Percentiles rank a stretch among this genome's conserved stretches.
phyloP scores from a whole-genome alignment of 2,329 filamentous ascomycete species.

The Colletotrichum liriopes region DNA sequence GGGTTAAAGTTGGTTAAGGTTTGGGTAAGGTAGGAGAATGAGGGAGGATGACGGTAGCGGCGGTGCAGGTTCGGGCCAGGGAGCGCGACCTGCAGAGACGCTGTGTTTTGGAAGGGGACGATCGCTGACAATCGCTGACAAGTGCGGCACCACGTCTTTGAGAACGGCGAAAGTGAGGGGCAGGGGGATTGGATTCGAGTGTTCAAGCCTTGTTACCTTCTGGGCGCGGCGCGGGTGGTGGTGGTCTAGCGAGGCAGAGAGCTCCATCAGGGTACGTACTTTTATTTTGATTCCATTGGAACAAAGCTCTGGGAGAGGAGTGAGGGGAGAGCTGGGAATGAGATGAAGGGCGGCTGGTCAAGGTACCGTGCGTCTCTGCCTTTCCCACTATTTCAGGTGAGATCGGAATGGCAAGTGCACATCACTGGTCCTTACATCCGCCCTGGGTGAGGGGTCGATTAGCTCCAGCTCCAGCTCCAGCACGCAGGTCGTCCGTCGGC shows the following conservation, averaged over 20 bases:
- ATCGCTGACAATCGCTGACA: constrained; percentile 32
- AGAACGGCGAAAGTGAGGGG: constrained; percentile 3
- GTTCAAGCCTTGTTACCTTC: constrained; percentile 10
- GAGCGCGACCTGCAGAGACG: background rate
- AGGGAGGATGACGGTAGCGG: constrained; percentile 25
- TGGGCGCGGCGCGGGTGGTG: constrained; percentile 32
- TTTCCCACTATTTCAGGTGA: constrained; percentile 30
- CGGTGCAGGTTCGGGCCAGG: background rate
- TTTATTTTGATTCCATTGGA: background rate
- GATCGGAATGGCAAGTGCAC: constrained; percentile 4
- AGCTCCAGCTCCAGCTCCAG: background rate
- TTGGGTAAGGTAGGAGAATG: constrained; percentile 11
- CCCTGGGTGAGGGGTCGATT: background rate
- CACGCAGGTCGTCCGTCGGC: background rate
- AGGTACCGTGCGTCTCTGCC: constrained; percentile 9
- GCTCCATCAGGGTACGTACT: constrained; percentile 9
- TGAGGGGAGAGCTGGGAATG: background rate
- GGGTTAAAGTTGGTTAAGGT: constrained; percentile 23
- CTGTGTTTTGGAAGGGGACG: constrained; percentile 9
- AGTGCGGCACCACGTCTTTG: constrained; percentile 22
- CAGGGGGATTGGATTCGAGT: constrained; percentile 19
- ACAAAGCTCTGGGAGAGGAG: background rate
- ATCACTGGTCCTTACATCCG: constrained; percentile 3
- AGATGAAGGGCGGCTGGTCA: constrained; percentile 4
- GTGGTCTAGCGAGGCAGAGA: background rate